Base-by-base conservation (phyloP, 2,329 filamentous ascomycete genomes). In the Aspergillus chevalieri region DNA sequence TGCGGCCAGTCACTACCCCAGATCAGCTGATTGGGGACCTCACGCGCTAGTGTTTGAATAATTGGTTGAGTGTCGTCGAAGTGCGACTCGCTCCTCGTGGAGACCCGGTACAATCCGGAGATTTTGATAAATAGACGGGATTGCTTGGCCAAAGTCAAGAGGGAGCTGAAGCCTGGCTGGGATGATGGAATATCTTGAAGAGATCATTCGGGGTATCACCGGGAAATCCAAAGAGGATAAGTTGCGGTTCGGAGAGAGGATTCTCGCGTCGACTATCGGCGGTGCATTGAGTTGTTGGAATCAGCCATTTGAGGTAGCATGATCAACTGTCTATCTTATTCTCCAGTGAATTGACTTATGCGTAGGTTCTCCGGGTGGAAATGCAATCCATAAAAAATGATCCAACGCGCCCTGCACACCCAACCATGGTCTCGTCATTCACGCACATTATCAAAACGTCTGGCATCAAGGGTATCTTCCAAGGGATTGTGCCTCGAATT, bases 251-350 rank as follows among this genome's bases (percentile, higher is more conserved):
- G 15, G 49, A 5, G 54, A 58, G 46, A 58, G 55, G 41, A 55
- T 58, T 6, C 10, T 58, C 12, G 55, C 57, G 5, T 58, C 55
- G 4, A 50, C 55, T 3, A 48, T 58, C 19, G 57, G 57, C 12
- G 52, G 57, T 30, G 53, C 51, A 3, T 34, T 57, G 14, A 47
- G 46, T 22, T 52, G 51, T 6, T 58, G 57, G 57, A 57, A 58
- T 38, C 57, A 58, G 50, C 57, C 57, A n/a, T 52, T 58, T 15
- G 55, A 57, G 43, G 56, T 57, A 9, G 26, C 17, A 26, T 36
- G 6, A 39, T 17, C 36, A n/a, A 10, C 7, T 39, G 36, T 39
- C 36, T 17, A 8, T 39, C n/a, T 39, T 6, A 39, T 39, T 19
- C 10, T 15, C 36, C 24, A 26, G 24, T 26, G 3, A 26, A 39